A percentile compares a stretch with the other conserved stretches of the same genome.
phyloP scores from a whole-genome alignment of 345 rosid genomes.

The Sisymbrium irio region DNA sequence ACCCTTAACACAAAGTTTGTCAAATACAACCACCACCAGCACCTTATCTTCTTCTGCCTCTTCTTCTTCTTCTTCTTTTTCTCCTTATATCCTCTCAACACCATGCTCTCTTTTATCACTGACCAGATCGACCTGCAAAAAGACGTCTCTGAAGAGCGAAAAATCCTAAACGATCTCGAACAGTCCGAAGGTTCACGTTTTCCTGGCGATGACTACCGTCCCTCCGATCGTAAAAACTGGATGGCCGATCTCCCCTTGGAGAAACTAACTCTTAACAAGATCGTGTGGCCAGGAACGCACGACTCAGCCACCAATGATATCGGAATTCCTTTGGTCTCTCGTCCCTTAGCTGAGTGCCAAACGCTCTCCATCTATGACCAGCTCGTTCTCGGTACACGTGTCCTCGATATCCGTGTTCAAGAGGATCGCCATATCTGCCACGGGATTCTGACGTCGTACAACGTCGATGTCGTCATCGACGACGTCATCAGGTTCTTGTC shows the following conservation, averaged over 20 bases:
- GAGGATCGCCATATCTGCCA: slow-evolving; percentile 71
- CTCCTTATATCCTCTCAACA: not conserved
- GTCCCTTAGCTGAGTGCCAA: too few relatives aligned
- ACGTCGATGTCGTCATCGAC: slow-evolving; percentile 55
- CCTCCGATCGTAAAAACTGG: slow-evolving; percentile 73
- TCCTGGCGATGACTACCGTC: slow-evolving; percentile 63
- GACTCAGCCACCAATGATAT: too few relatives aligned
- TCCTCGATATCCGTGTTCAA: slow-evolving; percentile 70
- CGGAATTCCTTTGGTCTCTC: too few relatives aligned
- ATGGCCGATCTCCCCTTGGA: slow-evolving; percentile 44
- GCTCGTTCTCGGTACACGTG: slow-evolving; percentile 63
- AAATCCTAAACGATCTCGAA: slow-evolving; percentile 44
- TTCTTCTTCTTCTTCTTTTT: not conserved
- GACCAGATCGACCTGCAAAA: slow-evolving; percentile 24
- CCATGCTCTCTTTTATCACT: slow-evolving; percentile 52
- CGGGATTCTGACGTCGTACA: slow-evolving; percentile 58
- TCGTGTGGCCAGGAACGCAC: slow-evolving; percentile 99
- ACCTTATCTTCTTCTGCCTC: slow-evolving; percentile 28
- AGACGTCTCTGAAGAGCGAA: slow-evolving; percentile 42
- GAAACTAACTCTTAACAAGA: slow-evolving; percentile 50
- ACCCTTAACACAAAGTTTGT: not conserved
- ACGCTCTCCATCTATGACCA: slow-evolving; percentile 63
- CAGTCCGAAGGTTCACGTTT: slow-evolving; percentile 43
- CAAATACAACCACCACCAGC: slow-evolving; percentile 27
- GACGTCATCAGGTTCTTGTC: slow-evolving; percentile 68